A percentile compares a stretch with the other conserved stretches of the same genome.
phyloP scores from a whole-genome alignment of 73 alveolate species.

The Blepharisma japonicum region DNA sequence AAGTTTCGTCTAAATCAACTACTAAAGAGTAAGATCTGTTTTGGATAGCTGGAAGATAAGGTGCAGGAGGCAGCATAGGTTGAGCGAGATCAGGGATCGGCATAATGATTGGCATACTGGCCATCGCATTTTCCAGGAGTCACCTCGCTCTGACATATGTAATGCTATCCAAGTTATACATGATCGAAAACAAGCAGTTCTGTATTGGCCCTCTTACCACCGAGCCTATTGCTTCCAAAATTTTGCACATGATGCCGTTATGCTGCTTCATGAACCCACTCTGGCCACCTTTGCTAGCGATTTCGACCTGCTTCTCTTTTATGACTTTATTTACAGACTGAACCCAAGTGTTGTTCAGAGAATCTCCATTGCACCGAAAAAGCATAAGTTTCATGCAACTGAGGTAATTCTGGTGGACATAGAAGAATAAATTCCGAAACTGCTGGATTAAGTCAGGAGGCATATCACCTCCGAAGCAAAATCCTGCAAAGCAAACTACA shows the following conservation, averaged over 20 bases:
- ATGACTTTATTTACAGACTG: not conserved
- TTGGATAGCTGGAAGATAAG: constrained; percentile 15
- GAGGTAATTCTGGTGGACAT: constrained; percentile 31
- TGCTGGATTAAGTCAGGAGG: constrained; percentile 19
- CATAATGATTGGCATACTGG: constrained; percentile 10
- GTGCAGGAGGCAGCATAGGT: constrained; percentile 34
- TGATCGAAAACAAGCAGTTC: not conserved
- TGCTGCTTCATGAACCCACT: constrained; percentile 14
- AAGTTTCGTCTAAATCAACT: constrained; percentile 86
- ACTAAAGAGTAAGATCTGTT: constrained; percentile 59
- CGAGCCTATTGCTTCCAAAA: not conserved
- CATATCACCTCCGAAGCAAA: constrained; percentile 28
- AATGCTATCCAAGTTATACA: not conserved
- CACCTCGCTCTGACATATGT: constrained; percentile 1
- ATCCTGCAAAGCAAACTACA: constrained; percentile 19
- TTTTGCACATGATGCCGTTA: not conserved
- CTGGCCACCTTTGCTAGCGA: constrained; percentile 25
- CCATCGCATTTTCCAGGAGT: not conserved
- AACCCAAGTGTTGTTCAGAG: constrained; percentile 31
- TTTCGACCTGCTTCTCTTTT: constrained; percentile 18
- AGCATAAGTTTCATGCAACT: constrained; percentile 13
- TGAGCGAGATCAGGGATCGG: constrained; percentile 48
- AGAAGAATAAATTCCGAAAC: constrained; percentile 31
- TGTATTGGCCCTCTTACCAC: not conserved
- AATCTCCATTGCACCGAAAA: not conserved